These are phyloP conservation scores for Lumnitzera racemosa DNA, from an alignment of 345 rosid genomes.

Conservation along the genomic window DNA sequence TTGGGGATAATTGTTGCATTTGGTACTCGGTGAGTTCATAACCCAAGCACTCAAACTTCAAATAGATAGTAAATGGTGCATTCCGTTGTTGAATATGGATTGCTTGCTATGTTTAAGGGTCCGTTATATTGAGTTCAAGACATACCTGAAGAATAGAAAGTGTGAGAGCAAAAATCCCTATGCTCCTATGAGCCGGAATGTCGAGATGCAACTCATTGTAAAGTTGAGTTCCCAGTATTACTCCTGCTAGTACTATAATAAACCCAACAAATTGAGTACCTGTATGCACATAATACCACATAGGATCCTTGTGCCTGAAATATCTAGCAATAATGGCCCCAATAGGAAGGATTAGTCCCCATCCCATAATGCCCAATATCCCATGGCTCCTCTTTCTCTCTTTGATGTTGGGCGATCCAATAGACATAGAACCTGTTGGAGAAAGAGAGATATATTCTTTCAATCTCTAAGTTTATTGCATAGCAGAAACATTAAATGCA, in stretches of 20 bases:
- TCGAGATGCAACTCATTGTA: constrained; percentile 38
- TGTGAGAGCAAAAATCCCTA: constrained; percentile 65
- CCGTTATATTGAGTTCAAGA: background rate
- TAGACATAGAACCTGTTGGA: constrained; percentile 33
- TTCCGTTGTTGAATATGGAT: too few relatives aligned
- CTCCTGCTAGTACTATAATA: constrained; percentile 50
- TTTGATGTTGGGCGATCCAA: constrained; percentile 18
- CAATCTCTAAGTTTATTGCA: too few relatives aligned
- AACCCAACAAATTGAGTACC: constrained; percentile 61
- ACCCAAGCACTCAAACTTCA: too few relatives aligned
- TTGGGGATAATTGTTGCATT: too few relatives aligned
- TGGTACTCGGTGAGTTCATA: too few relatives aligned
- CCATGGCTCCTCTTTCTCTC: constrained; percentile 67
- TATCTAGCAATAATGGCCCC: constrained; percentile 81
- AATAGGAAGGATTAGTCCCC: constrained; percentile 73
- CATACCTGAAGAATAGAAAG: constrained; percentile 80
- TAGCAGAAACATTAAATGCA: too few relatives aligned
- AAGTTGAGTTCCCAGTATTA: constrained; percentile 61
- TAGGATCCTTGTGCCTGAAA: constrained; percentile 75
- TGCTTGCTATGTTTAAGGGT: background rate
- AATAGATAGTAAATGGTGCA: too few relatives aligned
- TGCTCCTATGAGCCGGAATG: constrained; percentile 66
- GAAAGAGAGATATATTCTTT: background rate
- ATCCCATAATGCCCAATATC: constrained; percentile 52
- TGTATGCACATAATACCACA: constrained; percentile 80